These are phyloP conservation scores for Pilatotrama ljubarskyi DNA, from an alignment of 768 basidiomycete species.

Conservation along the genomic window DNA sequence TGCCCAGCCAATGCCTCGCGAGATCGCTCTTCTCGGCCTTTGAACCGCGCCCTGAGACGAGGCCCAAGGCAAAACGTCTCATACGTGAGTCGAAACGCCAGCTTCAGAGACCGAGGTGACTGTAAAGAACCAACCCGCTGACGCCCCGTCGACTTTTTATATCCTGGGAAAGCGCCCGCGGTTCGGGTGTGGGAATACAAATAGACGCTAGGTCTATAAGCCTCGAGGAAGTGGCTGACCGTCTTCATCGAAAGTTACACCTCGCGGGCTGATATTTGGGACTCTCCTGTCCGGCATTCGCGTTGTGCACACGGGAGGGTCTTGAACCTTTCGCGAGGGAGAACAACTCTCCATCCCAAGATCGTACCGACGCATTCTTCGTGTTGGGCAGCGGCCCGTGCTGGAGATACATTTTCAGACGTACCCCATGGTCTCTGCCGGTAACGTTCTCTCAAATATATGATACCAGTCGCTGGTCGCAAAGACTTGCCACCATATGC, in stretches of 20 bases:
- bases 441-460: no score
- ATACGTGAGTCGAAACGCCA: slow-evolving; percentile 30
- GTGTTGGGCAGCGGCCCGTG: slow-evolving; percentile 66
- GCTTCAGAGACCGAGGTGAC: slow-evolving; percentile 43
- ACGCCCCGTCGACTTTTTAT: slow-evolving; percentile 31
- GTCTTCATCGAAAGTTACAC: slow-evolving; percentile 67
- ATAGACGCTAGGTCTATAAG: no score
- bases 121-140: slow-evolving; percentile 37
- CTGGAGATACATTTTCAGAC: slow-evolving; percentile 37
- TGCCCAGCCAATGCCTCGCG: slow-evolving; percentile 61
- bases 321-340: slow-evolving; percentile 64
- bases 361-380: slow-evolving; percentile 50
- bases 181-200: no score
- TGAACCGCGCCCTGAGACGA: slow-evolving; percentile 28
- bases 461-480: no score
- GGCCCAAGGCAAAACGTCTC: slow-evolving; percentile 22
- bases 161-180: neutral
- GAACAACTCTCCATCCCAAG: slow-evolving; percentile 66
- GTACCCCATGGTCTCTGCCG: no score
- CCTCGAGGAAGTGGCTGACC: neutral
- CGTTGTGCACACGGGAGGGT: slow-evolving; percentile 37
- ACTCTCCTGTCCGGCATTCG: slow-evolving; percentile 34
- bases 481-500: no score
- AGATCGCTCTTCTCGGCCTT: slow-evolving; percentile 50
- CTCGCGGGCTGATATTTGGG: slow-evolving; percentile 76